These are phyloP conservation scores for Perilla frutescens DNA, from an alignment of 257 asterid genomes.

Conservation along the genomic window DNA sequence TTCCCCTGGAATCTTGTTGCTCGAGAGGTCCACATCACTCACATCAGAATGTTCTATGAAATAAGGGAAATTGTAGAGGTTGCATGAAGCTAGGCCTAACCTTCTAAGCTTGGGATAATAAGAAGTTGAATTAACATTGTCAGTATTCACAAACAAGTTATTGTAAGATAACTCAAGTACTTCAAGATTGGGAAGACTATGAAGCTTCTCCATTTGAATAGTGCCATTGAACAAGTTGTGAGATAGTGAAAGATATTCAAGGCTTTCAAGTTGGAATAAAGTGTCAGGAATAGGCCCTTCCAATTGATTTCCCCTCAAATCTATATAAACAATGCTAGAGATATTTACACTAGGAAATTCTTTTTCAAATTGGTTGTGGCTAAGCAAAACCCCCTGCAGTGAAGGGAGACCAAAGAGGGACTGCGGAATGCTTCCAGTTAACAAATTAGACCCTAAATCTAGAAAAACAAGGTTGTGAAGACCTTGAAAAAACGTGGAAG, in stretches of 20 bases:
- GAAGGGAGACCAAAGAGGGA: constrained; percentile 43
- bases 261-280: constrained; percentile 23
- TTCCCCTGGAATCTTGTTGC: not conserved
- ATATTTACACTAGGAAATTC: constrained; percentile 22
- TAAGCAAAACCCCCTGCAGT: constrained; percentile 27
- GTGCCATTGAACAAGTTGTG: constrained; percentile 38
- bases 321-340: constrained; percentile 12
- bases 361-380: constrained; percentile 32
- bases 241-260: constrained; percentile 29
- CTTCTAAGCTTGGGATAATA: constrained; percentile 9
- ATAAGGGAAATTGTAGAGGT: not conserved
- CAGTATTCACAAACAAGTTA: constrained; percentile 33
- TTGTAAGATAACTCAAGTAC: constrained; percentile 50
- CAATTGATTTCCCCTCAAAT: constrained; percentile 37
- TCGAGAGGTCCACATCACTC: not conserved
- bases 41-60: not conserved
- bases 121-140: constrained; percentile 4
- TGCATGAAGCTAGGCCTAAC: constrained; percentile 40
- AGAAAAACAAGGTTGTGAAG: not conserved
- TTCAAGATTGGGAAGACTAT: constrained; percentile 29
- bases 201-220: constrained; percentile 16
- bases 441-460: not conserved
- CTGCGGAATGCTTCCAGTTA: constrained; percentile 38
- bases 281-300: constrained; percentile 17
- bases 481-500: not conserved